phyloP scores from a whole-genome alignment of 805 yeast species.

The Wickerhamomyces ciferrii region DNA sequence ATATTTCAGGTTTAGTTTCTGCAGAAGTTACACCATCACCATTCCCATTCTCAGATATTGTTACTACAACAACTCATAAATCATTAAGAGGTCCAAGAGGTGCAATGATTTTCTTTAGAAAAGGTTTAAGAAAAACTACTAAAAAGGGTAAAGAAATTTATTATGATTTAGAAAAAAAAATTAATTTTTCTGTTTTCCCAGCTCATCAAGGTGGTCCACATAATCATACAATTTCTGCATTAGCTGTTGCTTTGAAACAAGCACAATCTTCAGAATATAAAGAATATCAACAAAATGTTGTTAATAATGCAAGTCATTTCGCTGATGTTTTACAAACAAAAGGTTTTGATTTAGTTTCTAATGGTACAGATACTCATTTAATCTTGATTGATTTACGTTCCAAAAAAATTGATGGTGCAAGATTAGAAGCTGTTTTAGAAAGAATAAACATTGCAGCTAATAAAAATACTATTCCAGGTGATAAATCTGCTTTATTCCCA shows the following conservation, averaged over 20 bases:
- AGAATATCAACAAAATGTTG: constrained; percentile 78
- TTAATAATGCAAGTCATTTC: constrained; percentile 74
- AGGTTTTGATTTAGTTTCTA: constrained; percentile 77
- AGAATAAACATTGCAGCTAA: constrained; percentile 90
- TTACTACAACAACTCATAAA: constrained; percentile 97
- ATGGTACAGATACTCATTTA: constrained; percentile 94
- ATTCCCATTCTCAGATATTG: constrained; percentile 89
- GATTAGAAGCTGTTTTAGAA: constrained; percentile 87
- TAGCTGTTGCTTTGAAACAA: constrained; percentile 93
- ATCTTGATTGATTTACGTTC: constrained; percentile 78
- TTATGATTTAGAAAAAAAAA: constrained; percentile 85
- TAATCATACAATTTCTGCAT: constrained; percentile 94
- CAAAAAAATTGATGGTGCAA: constrained; percentile 85
- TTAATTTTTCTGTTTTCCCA: constrained; percentile 97
- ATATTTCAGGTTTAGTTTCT: constrained; percentile 92
- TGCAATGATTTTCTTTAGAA: constrained; percentile 95
- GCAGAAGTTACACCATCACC: constrained; percentile 94
- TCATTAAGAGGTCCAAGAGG: constrained; percentile 99
- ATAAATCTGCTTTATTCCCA: constrained; percentile 91
- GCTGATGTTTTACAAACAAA: constrained; percentile 58
- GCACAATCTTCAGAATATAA: constrained; percentile 84
- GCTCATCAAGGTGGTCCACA: constrained; percentile 99
- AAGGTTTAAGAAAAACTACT: constrained; percentile 78
- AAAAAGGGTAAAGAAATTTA: constrained; percentile 81
- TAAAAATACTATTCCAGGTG: constrained; percentile 96